Conservation (phyloP, 768 basidiomycete genomes). For the Botryobasidium botryosum region DNA sequence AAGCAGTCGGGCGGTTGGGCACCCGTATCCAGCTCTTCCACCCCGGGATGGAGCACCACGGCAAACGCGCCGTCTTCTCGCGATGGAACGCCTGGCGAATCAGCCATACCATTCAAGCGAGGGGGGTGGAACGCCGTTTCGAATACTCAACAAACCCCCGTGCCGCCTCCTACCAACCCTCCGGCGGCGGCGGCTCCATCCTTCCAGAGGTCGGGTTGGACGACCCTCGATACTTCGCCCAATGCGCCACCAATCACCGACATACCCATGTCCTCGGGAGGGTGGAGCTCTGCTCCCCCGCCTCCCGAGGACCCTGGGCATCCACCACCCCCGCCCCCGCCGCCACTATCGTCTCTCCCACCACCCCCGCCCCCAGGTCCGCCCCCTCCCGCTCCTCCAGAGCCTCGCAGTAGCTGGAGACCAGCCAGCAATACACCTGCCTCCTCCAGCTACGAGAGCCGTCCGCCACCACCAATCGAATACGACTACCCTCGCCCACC, state of each 20-base stretch:
- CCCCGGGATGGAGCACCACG: background rate
- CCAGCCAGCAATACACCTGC: too few relatives aligned
- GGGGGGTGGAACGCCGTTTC: constrained; percentile 2
- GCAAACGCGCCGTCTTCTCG: background rate
- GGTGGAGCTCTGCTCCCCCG: constrained; percentile 9
- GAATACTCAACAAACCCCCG: constrained; percentile 5
- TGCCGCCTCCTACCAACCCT: constrained; percentile 11
- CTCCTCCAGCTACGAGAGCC: too few relatives aligned
- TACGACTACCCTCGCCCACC: background rate
- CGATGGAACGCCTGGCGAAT: constrained; percentile 1
- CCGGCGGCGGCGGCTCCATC: constrained; percentile 21
- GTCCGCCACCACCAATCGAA: background rate
- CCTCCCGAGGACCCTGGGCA: background rate
- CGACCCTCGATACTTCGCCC: constrained; percentile 39
- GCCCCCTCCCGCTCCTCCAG: constrained; percentile 3
- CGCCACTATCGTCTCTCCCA: constrained; percentile 13
- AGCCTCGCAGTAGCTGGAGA: too few relatives aligned
- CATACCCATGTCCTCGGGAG: constrained; percentile 6
- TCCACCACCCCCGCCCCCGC: constrained; percentile 4
- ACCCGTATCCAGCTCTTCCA: constrained; percentile 12
- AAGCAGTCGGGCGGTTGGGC: constrained; percentile 12
- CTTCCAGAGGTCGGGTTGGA: constrained; percentile 51
- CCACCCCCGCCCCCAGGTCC: constrained; percentile 10
- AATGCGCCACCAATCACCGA: constrained; percentile 12
- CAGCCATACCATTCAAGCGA: background rate